Conservation (phyloP, 108 stramenopile species). For the Skeletonema costatum region DNA sequence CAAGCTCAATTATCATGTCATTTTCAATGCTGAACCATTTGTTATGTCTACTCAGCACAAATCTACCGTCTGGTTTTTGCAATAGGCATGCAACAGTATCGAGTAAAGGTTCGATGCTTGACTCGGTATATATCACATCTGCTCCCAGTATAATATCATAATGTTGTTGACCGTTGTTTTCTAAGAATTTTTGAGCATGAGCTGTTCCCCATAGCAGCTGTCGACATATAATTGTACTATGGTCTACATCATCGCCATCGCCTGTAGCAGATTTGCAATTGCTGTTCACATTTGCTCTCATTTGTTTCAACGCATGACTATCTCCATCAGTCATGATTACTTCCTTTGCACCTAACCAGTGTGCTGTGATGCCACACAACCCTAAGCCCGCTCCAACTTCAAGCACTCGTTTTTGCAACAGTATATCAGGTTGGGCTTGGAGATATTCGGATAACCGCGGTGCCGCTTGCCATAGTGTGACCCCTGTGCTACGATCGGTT, state of each 20-base stretch:
- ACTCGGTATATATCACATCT: conserved; percentile 25
- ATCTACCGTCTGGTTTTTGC: conserved; percentile 31
- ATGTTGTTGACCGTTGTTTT: not conserved
- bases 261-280: conserved; percentile 8
- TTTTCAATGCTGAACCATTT: conserved; percentile 37
- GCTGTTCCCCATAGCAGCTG: conserved; percentile 36
- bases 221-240: conserved; percentile 13
- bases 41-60: conserved; percentile 34
- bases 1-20: conserved; percentile 39
- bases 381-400: conserved; percentile 66
- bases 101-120: conserved; percentile 19
- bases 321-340: conserved; percentile 67
- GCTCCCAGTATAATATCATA: conserved; percentile 25
- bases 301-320: conserved; percentile 37
- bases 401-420: conserved; percentile 36
- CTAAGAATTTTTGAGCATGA: conserved; percentile 15
- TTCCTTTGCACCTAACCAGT: conserved; percentile 36
- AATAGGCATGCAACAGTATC: conserved; percentile 32
- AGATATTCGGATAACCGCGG: conserved; percentile 47
- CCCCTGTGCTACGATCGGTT: conserved; percentile 52
- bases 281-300: conserved; percentile 50
- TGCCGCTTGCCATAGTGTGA: conserved; percentile 52
- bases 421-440: conserved; percentile 24
- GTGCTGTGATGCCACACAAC: conserved; percentile 54
- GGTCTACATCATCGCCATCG: conserved; percentile 1